These are phyloP conservation scores for Colletotrichum cuscutae DNA, from an alignment of 2,329 filamentous ascomycete species.

Conservation along the genomic window DNA sequence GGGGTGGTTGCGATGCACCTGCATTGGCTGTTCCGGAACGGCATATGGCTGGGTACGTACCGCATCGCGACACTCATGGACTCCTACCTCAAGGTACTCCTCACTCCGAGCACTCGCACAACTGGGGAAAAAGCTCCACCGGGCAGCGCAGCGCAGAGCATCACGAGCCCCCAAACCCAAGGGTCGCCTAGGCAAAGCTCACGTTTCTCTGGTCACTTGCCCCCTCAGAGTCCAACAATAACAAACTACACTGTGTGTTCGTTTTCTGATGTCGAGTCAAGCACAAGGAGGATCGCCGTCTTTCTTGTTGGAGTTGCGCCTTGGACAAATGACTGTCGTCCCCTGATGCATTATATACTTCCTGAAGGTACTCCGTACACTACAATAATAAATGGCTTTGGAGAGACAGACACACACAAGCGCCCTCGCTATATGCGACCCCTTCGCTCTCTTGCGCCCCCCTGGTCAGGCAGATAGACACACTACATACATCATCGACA, in stretches of 20 bases:
- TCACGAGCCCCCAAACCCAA: conserved; percentile 33
- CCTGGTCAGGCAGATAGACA: background rate
- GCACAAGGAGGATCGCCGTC: background rate
- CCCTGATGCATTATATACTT: background rate
- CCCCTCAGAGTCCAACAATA: background rate
- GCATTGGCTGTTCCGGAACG: conserved; percentile 35
- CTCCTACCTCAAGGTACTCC: background rate
- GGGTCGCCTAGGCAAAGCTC: background rate
- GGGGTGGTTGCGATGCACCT: conserved; percentile 33
- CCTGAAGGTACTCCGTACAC: background rate
- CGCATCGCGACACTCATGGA: background rate
- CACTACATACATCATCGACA: background rate
- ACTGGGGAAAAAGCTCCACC: conserved; percentile 22
- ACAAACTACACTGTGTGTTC: background rate
- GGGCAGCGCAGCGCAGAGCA: conserved; percentile 22
- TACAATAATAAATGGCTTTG: background rate
- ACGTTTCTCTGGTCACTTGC: conserved; percentile 12
- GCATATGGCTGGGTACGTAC: background rate
- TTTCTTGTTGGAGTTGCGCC: background rate
- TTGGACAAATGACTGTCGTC: background rate
- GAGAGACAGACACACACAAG: background rate
- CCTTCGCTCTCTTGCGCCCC: background rate
- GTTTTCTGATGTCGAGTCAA: background rate
- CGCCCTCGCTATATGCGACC: background rate
- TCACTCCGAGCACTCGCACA: background rate